A percentile compares a stretch with the other conserved stretches of the same genome.
Evolutionary conservation across 176 grass and related monocot genomes (phyloP).

Genomic region (Coix lacrymajobi): DNA sequence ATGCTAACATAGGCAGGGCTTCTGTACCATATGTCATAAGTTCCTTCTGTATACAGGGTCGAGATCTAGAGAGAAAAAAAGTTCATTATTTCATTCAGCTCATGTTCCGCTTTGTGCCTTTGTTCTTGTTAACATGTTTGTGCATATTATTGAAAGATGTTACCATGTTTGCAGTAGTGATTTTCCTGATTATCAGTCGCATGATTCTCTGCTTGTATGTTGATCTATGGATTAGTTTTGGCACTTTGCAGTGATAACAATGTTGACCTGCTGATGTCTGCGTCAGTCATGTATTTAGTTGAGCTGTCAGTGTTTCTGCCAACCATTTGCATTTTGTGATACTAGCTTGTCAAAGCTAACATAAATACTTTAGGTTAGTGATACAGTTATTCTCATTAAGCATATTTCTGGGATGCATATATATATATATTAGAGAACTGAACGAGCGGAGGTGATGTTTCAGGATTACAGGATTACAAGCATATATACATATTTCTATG

Average conservation of each 20-base stretch:
- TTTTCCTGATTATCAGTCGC: not conserved
- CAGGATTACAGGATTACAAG: not conserved
- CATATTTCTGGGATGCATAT: not conserved
- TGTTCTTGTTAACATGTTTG: not conserved
- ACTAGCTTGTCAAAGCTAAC: not conserved
- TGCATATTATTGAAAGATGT: not conserved
- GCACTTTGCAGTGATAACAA: not conserved
- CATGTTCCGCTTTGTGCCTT: not conserved
- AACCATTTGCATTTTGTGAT: not conserved
- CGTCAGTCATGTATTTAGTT: not conserved
- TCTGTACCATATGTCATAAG: conserved; percentile 58
- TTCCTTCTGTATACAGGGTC: conserved; percentile 45
- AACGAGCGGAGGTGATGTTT: not conserved
- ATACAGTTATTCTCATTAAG: not conserved
- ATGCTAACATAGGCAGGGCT: conserved; percentile 54
- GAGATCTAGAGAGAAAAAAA: conserved; percentile 40
- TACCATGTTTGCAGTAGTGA: not conserved
- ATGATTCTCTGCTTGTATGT: not conserved
- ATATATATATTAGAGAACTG: not conserved
- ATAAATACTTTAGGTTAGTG: not conserved
- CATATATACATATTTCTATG: too few species aligned
- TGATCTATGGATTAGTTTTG: not conserved
- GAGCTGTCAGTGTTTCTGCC: not conserved
- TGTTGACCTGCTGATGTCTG: not conserved
- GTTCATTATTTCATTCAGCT: conserved; percentile 58